A percentile compares a stretch with the other conserved stretches of the same genome.
Conservation (phyloP, 345 rosid species). For the Orychophragmus violaceus region DNA sequence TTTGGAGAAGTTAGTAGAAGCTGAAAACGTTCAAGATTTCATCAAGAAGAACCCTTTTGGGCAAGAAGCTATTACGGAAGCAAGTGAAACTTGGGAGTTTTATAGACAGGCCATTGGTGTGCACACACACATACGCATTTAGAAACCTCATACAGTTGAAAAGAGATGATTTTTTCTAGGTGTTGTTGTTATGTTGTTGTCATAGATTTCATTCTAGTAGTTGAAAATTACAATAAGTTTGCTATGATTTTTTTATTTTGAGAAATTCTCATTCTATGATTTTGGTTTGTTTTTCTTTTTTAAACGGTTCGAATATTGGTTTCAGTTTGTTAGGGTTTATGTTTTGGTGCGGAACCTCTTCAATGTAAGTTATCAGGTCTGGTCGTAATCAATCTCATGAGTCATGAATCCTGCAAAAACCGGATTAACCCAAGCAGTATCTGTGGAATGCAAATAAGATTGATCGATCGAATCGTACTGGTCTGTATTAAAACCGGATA, state of each 20-base stretch:
- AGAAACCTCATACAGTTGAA: not conserved
- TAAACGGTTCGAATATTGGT: too few species aligned
- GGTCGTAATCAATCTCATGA: not conserved
- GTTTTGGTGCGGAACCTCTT: too few species aligned
- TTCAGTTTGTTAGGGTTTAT: too few species aligned
- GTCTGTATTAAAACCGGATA: not conserved
- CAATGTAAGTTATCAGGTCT: not conserved
- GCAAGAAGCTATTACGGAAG: slow-evolving; percentile 49
- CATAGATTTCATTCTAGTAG: not conserved
- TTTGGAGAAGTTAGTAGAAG: slow-evolving; percentile 45
- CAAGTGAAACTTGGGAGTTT: slow-evolving; percentile 51
- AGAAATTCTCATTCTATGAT: not conserved
- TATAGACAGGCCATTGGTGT: slow-evolving; percentile 34
- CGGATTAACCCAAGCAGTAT: not conserved
- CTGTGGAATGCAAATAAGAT: too few species aligned
- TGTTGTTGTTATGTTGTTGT: not conserved
- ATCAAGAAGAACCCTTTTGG: slow-evolving; percentile 63
- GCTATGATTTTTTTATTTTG: not conserved
- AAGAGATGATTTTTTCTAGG: not conserved
- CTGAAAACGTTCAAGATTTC: slow-evolving; percentile 50
- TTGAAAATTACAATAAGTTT: not conserved
- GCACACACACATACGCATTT: not conserved
- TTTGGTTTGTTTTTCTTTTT: not conserved
- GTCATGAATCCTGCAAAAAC: not conserved
- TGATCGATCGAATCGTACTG: not conserved